Conservation (phyloP, 805 yeast genomes). For the Tetrapisispora namnaoensis region DNA sequence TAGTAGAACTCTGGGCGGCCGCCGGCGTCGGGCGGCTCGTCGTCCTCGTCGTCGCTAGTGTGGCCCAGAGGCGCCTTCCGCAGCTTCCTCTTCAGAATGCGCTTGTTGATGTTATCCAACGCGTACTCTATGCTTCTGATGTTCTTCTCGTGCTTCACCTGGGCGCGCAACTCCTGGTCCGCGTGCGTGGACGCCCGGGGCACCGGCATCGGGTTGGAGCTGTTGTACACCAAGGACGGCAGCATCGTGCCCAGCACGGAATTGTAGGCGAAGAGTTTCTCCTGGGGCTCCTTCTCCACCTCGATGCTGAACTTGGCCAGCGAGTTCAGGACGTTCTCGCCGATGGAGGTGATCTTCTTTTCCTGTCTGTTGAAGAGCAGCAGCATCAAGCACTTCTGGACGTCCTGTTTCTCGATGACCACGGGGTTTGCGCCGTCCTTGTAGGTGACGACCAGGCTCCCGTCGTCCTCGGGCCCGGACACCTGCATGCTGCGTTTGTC, state of each 20-base stretch:
- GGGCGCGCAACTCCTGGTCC: not conserved
- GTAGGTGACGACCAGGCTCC: not conserved
- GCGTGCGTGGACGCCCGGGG: not conserved
- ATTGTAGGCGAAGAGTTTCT: not conserved
- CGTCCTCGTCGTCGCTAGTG: not conserved
- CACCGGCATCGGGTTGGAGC: not conserved
- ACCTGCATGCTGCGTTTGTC: constrained; percentile 1
- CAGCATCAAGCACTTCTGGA: constrained; percentile 7
- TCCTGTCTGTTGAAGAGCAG: constrained; percentile 2
- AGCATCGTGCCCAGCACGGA: not conserved
- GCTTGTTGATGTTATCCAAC: not conserved
- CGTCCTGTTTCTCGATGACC: constrained; percentile 12
- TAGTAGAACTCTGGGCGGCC: not conserved
- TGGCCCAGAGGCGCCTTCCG: not conserved
- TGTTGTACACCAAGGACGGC: not conserved
- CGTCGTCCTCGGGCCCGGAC: no score
- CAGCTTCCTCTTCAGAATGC: not conserved
- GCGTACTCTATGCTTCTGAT: not conserved
- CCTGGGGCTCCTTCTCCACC: constrained; percentile 1
- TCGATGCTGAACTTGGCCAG: constrained; percentile 18
- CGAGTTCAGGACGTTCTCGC: constrained; percentile 8
- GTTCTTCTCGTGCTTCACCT: not conserved
- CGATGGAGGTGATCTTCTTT: constrained; percentile 1
- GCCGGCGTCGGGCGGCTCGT: not conserved
- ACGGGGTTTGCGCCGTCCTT: constrained; percentile 12